Evolutionary conservation across 768 basidiomycete species (phyloP).

Genomic region (Lepiota brunneoincarnata): DNA sequence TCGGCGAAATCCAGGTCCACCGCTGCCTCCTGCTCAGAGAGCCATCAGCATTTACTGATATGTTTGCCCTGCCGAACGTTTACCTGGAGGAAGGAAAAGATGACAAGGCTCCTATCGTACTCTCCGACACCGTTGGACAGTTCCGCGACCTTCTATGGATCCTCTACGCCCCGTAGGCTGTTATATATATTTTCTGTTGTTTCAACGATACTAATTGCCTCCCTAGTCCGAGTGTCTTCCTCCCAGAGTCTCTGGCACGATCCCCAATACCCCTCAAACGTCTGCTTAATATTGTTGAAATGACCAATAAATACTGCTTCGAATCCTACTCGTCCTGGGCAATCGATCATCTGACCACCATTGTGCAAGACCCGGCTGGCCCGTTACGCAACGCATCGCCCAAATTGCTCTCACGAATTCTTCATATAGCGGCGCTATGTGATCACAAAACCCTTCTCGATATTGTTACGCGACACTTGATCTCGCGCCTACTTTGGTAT

Average conservation of each 20-base stretch:
- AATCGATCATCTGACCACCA: constrained; percentile 36
- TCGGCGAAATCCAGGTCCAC: constrained; percentile 34
- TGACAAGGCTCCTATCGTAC: constrained; percentile 31
- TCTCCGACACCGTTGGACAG: constrained; percentile 40
- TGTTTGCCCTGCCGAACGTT: constrained; percentile 34
- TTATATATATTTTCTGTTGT: background rate
- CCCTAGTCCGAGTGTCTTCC: constrained; percentile 1
- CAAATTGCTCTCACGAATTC: constrained; percentile 39
- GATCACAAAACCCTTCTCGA: constrained; percentile 44
- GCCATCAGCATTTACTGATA: constrained; percentile 40
- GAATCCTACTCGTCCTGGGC: constrained; percentile 43
- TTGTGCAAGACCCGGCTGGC: constrained; percentile 26
- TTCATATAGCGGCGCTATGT: constrained; percentile 52
- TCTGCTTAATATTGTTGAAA: constrained; percentile 42
- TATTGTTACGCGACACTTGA: constrained; percentile 45
- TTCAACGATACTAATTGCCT: background rate
- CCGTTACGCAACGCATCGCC: constrained; percentile 29
- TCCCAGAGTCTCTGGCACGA: constrained; percentile 23
- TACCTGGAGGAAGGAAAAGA: constrained; percentile 23
- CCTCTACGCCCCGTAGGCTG: constrained; percentile 43
- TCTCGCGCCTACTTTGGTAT: constrained; percentile 51
- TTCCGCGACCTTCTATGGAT: constrained; percentile 51
- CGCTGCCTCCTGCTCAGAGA: constrained; percentile 39
- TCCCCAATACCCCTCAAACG: constrained; percentile 33
- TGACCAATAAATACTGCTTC: constrained; percentile 48